A percentile compares a stretch with the other conserved stretches of the same genome.
phyloP scores from a whole-genome alignment of 768 basidiomycete species.

The Amanita thiersii region DNA sequence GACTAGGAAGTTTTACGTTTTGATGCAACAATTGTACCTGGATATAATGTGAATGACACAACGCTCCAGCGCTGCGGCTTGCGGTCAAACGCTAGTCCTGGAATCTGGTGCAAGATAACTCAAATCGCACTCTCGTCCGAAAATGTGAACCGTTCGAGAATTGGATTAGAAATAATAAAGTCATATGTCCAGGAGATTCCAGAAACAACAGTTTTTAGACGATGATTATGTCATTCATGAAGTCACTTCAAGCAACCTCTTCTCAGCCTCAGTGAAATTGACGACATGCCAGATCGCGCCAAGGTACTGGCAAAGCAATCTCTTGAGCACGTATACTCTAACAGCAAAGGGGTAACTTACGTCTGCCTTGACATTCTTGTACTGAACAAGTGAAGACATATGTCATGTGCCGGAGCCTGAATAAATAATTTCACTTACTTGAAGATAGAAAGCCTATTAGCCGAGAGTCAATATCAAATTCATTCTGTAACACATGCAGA shows the following conservation, averaged over 20 bases:
- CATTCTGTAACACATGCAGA: slow-evolving; percentile 10
- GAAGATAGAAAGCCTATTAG: slow-evolving; percentile 62
- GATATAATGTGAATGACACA: too few species aligned
- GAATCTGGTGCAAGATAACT: too few species aligned
- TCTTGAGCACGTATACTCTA: neutral
- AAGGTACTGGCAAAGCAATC: slow-evolving; percentile 23
- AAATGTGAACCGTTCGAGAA: too few species aligned
- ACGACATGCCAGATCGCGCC: slow-evolving; percentile 86
- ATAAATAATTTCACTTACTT: slow-evolving; percentile 23
- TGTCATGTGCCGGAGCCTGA: neutral
- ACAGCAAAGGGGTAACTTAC: slow-evolving; percentile 38
- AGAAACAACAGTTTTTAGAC: too few species aligned
- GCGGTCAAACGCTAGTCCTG: too few species aligned
- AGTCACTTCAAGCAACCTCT: slow-evolving; percentile 24
- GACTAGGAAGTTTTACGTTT: too few species aligned
- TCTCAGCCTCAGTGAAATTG: slow-evolving; percentile 84
- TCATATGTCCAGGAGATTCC: too few species aligned
- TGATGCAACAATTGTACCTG: too few species aligned
- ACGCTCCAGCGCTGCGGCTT: too few species aligned
- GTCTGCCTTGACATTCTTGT: slow-evolving; percentile 90
- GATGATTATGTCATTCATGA: slow-evolving; percentile 10
- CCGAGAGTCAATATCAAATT: slow-evolving; percentile 9
- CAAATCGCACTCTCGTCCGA: too few species aligned
- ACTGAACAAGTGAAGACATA: slow-evolving; percentile 45
- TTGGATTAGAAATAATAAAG: too few species aligned